Conservation (phyloP, 495 filamentous ascomycete species). For the Aspergillus wentii region DNA sequence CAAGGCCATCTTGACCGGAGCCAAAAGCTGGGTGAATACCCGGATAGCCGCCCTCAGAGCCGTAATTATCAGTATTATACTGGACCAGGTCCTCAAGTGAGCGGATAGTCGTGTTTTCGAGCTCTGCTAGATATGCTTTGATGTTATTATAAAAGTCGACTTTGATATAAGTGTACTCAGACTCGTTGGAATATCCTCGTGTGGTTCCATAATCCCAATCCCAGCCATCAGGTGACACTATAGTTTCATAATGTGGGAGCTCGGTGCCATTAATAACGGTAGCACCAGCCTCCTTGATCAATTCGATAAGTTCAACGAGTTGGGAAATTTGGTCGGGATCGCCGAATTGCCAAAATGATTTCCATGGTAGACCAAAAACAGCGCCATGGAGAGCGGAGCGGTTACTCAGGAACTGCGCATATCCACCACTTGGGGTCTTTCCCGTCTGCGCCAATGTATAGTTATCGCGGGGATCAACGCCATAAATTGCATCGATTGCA, state of each 20-base stretch:
- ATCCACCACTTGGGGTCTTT: conserved; percentile 49
- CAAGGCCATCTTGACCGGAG: conserved; percentile 66
- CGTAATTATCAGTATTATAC: conserved; percentile 63
- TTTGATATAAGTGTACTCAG: conserved; percentile 67
- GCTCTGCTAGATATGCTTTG: conserved; percentile 56
- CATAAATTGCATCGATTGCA: conserved; percentile 62
- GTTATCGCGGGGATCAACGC: conserved; percentile 54
- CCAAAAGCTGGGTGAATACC: conserved; percentile 59
- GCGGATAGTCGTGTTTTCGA: conserved; percentile 58
- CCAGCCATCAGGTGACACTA: conserved; percentile 60
- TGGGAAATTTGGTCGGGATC: conserved; percentile 45
- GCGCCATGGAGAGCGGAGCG: conserved; percentile 53
- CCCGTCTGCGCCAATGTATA: conserved; percentile 53
- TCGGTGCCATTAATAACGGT: conserved; percentile 68
- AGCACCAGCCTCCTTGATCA: conserved; percentile 58
- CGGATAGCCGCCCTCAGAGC: conserved; percentile 65
- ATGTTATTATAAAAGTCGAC: conserved; percentile 78
- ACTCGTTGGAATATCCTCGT: conserved; percentile 61
- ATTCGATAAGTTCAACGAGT: conserved; percentile 46
- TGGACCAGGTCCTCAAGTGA: conserved; percentile 62
- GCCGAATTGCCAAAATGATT: conserved; percentile 59
- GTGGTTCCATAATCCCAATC: conserved; percentile 67
- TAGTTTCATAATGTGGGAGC: conserved; percentile 53
- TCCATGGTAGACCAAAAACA: conserved; percentile 66
- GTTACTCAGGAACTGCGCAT: conserved; percentile 48